phyloP scores from a whole-genome alignment of 108 stramenopile species.

The Aureococcus anophagefferens region DNA sequence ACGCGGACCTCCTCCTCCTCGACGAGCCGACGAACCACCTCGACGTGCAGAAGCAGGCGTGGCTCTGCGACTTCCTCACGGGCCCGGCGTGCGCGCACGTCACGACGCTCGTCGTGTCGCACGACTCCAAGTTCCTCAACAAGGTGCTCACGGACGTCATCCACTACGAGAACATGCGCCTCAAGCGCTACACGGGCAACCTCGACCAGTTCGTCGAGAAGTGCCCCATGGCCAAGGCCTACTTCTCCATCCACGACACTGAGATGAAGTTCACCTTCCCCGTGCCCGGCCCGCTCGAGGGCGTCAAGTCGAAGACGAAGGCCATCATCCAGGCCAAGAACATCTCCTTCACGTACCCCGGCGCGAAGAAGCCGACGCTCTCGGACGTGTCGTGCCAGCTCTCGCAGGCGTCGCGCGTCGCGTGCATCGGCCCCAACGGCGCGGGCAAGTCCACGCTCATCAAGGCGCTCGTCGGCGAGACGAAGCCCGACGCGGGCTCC shows the following conservation, averaged over 20 bases:
- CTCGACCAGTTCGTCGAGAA: conserved; percentile 81
- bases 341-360: conserved; percentile 77
- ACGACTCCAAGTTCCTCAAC: conserved; percentile 88
- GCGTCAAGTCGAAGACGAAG: conserved; percentile 85
- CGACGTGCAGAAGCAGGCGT: conserved; percentile 86
- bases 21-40: too few relatives aligned
- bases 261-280: conserved; percentile 26
- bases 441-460: too few relatives aligned
- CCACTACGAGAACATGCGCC: conserved; percentile 72
- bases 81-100: conserved; percentile 55
- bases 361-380: conserved; percentile 53
- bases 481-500: conserved; percentile 58
- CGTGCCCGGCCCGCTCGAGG: too few relatives aligned
- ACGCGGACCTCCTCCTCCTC: too few relatives aligned
- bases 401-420: conserved; percentile 71
- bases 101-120: conserved; percentile 84
- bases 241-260: conserved; percentile 63
- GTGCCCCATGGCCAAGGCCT: conserved; percentile 83
- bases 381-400: conserved; percentile 67
- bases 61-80: conserved; percentile 73
- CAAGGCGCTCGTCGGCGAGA: too few relatives aligned
- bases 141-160: conserved; percentile 87
- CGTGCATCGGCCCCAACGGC: conserved; percentile 73
- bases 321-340: conserved; percentile 84
- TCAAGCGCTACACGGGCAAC: conserved; percentile 89